A percentile compares a stretch with the other conserved stretches of the same genome.
phyloP scores from a whole-genome alignment of 164 flowering plant species.

The Euptelea pleiosperma region DNA sequence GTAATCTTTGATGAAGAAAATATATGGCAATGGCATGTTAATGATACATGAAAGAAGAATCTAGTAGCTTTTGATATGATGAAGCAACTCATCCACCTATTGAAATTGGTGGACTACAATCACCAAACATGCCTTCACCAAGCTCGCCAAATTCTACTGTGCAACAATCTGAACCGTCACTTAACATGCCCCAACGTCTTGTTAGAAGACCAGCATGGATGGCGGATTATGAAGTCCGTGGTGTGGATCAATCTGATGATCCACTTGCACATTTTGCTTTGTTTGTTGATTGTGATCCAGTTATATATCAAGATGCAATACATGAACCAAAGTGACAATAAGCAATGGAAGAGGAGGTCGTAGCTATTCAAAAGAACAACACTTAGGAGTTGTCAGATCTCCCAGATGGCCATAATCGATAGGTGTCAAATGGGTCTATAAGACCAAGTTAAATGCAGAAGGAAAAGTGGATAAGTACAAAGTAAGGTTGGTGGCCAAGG shows the following conservation, averaged over 20 bases:
- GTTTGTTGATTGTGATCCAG: background rate
- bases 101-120: background rate
- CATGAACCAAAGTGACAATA: background rate
- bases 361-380: background rate
- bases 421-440: constrained; percentile 16
- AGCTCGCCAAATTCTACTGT: background rate
- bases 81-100: background rate
- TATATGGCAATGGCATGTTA: background rate
- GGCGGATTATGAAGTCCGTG: background rate
- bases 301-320: background rate
- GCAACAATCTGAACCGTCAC: too few relatives aligned
- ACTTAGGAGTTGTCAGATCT: constrained; percentile 4
- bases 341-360: constrained; percentile 7
- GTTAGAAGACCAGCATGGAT: background rate
- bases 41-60: background rate
- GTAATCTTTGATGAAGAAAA: constrained; percentile 4
- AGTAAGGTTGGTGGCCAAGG: background rate
- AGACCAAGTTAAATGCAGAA: constrained; percentile 8
- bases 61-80: background rate
- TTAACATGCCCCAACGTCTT: background rate
- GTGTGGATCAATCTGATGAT: background rate
- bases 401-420: constrained; percentile 13
- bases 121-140: background rate
- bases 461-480: constrained; percentile 8
- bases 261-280: background rate